Percentiles rank a stretch among this genome's conserved stretches.
These are phyloP conservation scores for Bullera alba DNA, from an alignment of 768 basidiomycete species.

Conservation along the genomic window DNA sequence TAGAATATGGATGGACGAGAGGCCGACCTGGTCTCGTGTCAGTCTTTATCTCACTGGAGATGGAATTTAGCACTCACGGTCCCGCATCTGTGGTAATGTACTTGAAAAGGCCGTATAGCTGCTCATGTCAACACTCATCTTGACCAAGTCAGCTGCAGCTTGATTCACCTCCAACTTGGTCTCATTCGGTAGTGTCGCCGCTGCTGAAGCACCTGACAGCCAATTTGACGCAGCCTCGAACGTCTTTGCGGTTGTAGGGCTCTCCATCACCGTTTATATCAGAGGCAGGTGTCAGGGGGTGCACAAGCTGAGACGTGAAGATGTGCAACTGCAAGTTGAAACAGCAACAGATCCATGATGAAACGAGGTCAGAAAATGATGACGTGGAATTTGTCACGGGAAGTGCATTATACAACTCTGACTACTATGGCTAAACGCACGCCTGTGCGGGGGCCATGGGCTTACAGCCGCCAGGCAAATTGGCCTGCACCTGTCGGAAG, in stretches of 20 bases:
- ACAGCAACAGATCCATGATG: neutral
- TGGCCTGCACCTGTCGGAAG: too few species aligned
- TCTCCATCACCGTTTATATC: neutral
- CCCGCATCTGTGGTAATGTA: conserved; percentile 13
- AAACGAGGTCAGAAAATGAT: neutral
- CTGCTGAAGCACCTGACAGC: conserved; percentile 32
- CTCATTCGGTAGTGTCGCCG: conserved; percentile 36
- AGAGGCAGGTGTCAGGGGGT: neutral
- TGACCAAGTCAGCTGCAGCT: neutral
- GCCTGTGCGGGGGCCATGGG: too few species aligned
- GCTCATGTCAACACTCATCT: neutral
- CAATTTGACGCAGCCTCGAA: conserved; percentile 33
- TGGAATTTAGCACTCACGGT: conserved; percentile 29
- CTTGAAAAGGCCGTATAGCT: conserved; percentile 44
- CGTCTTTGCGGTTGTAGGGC: conserved; percentile 7
- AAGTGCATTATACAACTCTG: neutral
- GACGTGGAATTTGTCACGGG: neutral
- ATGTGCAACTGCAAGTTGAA: neutral
- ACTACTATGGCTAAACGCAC: neutral
- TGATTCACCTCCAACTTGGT: conserved; percentile 37
- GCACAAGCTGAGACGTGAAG: neutral
- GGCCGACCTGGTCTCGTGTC: conserved; percentile 12
- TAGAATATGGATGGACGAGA: conserved; percentile 39
- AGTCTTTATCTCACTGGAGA: neutral
- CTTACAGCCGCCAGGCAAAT: too few species aligned